Evolutionary conservation across 2,329 filamentous ascomycete genomes (phyloP).

Genomic region (Colletotrichum cuscutae): DNA sequence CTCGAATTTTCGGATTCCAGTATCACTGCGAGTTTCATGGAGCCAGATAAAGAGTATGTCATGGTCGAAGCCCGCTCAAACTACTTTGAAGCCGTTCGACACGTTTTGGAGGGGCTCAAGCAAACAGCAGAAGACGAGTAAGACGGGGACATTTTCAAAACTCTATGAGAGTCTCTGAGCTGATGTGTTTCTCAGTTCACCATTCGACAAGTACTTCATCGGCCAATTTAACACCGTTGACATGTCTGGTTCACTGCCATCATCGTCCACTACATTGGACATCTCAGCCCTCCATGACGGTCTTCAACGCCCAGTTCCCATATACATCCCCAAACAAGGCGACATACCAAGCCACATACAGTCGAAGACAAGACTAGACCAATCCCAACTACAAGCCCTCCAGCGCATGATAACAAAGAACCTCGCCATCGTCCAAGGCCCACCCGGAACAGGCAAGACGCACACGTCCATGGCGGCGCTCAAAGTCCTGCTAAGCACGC

Average conservation of each 20-base stretch:
- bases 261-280: not conserved
- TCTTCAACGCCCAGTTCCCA: not conserved
- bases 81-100: slow-evolving; percentile 81
- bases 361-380: slow-evolving; percentile 64
- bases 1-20: slow-evolving; percentile 34
- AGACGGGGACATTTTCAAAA: slow-evolving; percentile 37
- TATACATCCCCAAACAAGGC: slow-evolving; percentile 1
- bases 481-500: slow-evolving; percentile 71
- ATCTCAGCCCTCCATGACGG: not conserved
- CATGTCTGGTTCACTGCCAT: not conserved
- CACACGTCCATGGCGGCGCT: slow-evolving; percentile 81
- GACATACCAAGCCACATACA: slow-evolving; percentile 29
- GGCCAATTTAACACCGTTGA: slow-evolving; percentile 45
- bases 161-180: too few species aligned
- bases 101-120: slow-evolving; percentile 80
- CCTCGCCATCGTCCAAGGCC: slow-evolving; percentile 84
- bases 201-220: slow-evolving; percentile 71
- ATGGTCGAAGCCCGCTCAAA: slow-evolving; percentile 82
- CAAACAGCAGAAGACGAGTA: slow-evolving; percentile 64
- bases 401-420: slow-evolving; percentile 76
- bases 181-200: slow-evolving; percentile 53
- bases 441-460: slow-evolving; percentile 81
- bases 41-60: slow-evolving; percentile 75
- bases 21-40: slow-evolving; percentile 60
- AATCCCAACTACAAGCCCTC: slow-evolving; percentile 76